phyloP scores from a whole-genome alignment of 768 basidiomycete species.

The Fibroporia radiculosa region DNA sequence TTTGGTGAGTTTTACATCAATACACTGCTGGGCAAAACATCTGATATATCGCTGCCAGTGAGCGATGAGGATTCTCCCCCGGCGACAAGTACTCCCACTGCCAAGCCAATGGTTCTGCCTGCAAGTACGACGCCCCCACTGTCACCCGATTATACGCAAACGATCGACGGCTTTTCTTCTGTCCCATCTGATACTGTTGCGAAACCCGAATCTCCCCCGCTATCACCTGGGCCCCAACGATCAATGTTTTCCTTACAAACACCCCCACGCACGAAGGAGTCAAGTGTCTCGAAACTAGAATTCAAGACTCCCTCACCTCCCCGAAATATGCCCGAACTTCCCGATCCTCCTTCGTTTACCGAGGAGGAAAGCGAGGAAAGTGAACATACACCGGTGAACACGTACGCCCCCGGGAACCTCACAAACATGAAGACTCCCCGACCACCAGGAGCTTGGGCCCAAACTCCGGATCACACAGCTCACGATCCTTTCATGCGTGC shows the following conservation, averaged over 20 bases:
- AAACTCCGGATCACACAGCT: constrained; percentile 25
- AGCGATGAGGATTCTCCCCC: constrained; percentile 30
- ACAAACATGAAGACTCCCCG: constrained; percentile 37
- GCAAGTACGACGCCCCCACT: constrained; percentile 7
- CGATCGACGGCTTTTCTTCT: not conserved
- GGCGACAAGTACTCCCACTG: constrained; percentile 16
- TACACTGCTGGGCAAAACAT: not conserved
- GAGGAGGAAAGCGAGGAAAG: constrained; percentile 35
- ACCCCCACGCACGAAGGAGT: constrained; percentile 38
- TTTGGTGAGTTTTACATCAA: not conserved
- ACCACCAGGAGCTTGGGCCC: constrained; percentile 39
- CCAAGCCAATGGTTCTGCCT: constrained; percentile 13
- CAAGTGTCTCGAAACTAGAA: constrained; percentile 35
- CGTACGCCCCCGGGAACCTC: constrained; percentile 17
- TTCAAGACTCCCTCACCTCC: constrained; percentile 62
- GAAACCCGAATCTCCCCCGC: constrained; percentile 14
- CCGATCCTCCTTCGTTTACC: constrained; percentile 54
- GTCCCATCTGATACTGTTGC: not conserved
- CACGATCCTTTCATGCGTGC: constrained; percentile 10
- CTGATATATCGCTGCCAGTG: constrained; percentile 16
- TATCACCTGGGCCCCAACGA: constrained; percentile 20
- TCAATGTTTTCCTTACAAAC: constrained; percentile 29
- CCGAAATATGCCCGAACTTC: constrained; percentile 54
- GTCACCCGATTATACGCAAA: not conserved
- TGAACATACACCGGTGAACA: constrained; percentile 19